Evolutionary conservation across 1,139 yeast species (phyloP).

Genomic region (Yarrowia galli): DNA sequence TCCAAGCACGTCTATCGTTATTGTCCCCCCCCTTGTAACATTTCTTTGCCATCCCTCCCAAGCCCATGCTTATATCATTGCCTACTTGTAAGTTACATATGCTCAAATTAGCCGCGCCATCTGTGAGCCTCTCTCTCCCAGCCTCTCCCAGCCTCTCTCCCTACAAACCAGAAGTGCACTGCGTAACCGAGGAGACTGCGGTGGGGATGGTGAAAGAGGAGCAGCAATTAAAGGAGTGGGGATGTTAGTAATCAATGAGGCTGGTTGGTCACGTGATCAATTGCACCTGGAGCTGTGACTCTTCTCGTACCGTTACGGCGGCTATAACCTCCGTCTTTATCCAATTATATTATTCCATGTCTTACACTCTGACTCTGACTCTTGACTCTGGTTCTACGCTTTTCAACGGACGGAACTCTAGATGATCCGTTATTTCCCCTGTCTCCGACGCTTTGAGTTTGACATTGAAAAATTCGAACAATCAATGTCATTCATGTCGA

Average conservation of each 20-base stretch:
- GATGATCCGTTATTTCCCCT: slow-evolving; percentile 4
- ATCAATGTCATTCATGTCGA: too few relatives aligned
- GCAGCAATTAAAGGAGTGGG: not conserved
- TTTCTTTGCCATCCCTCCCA: too few relatives aligned
- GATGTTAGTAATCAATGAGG: too few relatives aligned
- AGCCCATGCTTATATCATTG: not conserved
- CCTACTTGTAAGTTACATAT: not conserved
- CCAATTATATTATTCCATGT: too few relatives aligned
- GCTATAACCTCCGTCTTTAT: too few relatives aligned
- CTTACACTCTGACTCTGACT: too few relatives aligned
- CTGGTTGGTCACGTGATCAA: too few relatives aligned
- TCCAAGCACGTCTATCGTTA: too few relatives aligned
- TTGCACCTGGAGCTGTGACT: too few relatives aligned
- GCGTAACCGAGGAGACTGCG: slow-evolving; percentile 1
- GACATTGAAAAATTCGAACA: not conserved
- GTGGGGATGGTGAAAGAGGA: not conserved
- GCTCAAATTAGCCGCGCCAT: slow-evolving; percentile 12
- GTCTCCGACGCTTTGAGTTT: slow-evolving; percentile 2
- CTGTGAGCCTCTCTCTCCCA: not conserved
- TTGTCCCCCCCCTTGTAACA: too few relatives aligned
- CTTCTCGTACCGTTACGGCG: too few relatives aligned
- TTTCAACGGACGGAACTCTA: not conserved
- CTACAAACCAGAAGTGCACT: not conserved
- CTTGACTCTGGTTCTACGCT: not conserved
- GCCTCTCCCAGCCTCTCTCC: not conserved